Evolutionary conservation across 129 eudicot genomes (phyloP).

Genomic region (Chrysanthemum makinoi): DNA sequence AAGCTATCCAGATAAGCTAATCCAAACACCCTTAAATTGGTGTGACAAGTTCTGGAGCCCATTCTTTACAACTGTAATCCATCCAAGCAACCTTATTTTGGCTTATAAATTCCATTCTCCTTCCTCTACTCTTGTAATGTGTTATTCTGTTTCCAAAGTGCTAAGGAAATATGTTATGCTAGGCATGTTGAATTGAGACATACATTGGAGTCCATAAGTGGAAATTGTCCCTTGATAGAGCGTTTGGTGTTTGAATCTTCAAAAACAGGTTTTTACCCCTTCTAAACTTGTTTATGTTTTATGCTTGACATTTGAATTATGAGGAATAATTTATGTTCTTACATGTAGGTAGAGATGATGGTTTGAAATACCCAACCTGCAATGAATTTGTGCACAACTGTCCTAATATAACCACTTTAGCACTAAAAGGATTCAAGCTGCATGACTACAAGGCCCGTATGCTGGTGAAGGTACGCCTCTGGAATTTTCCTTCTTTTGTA

Average conservation of each 20-base stretch:
- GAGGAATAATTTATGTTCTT: conserved; percentile 6
- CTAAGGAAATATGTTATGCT: conserved; percentile 17
- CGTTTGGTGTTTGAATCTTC: conserved; percentile 84
- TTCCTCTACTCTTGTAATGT: not conserved
- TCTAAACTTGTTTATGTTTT: conserved; percentile 7
- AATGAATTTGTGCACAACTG: conserved; percentile 68
- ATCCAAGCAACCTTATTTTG: not conserved
- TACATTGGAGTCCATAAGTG: conserved; percentile 75
- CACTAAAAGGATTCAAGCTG: conserved; percentile 81
- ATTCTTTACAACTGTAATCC: too few relatives aligned
- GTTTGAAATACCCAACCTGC: conserved; percentile 73
- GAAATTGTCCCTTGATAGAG: conserved; percentile 56
- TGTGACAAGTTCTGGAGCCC: too few relatives aligned
- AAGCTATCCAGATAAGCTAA: too few relatives aligned
- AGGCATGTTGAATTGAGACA: conserved; percentile 80
- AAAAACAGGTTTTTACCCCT: conserved; percentile 59
- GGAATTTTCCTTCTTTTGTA: not conserved
- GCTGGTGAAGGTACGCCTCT: conserved; percentile 62
- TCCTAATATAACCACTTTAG: conserved; percentile 59
- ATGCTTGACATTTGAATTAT: not conserved
- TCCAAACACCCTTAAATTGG: too few relatives aligned
- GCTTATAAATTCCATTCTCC: not conserved
- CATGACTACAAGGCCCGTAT: conserved; percentile 67
- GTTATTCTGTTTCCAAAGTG: conserved; percentile 8
- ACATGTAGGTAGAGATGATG: conserved; percentile 76